Percentiles rank a stretch among this genome's conserved stretches.
phyloP scores from a whole-genome alignment of 345 rosid genomes.

The Hevea brasiliensis region DNA sequence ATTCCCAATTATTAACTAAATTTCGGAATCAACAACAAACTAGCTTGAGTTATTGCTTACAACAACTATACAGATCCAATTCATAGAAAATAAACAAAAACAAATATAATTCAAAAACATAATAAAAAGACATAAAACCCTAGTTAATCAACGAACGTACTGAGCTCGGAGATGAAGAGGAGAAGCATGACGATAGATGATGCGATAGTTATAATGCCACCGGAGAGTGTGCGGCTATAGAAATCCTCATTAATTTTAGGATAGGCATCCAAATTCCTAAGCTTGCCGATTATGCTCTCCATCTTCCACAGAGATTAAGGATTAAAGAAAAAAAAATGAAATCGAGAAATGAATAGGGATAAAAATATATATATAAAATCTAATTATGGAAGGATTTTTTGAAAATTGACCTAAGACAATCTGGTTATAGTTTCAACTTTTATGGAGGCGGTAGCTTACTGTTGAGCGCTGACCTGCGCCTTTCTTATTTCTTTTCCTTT shows the following conservation, averaged over 20 bases:
- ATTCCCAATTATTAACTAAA: too few relatives aligned
- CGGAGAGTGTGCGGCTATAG: conserved; percentile 92
- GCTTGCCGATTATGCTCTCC: conserved; percentile 71
- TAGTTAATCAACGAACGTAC: conserved; percentile 33
- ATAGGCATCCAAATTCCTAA: conserved; percentile 87
- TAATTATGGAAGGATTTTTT: conserved; percentile 1
- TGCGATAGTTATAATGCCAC: conserved; percentile 81
- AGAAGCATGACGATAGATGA: conserved; percentile 90
- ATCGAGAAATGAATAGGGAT: not conserved
- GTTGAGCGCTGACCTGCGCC: too few relatives aligned
- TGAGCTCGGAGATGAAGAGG: conserved; percentile 95
- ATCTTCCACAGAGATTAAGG: conserved; percentile 27
- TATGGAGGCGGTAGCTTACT: not conserved
- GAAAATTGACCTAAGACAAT: too few relatives aligned
- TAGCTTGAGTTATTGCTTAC: not conserved
- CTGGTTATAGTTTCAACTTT: too few relatives aligned
- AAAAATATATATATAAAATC: not conserved
- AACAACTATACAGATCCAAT: conserved; percentile 2
- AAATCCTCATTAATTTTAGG: conserved; percentile 97
- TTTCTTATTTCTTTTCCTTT: too few relatives aligned
- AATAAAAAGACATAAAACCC: not conserved
- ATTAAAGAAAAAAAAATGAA: too few relatives aligned
- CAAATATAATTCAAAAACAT: not conserved
- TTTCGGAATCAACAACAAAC: not conserved
- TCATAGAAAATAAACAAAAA: not conserved